phyloP scores from a whole-genome alignment of 2,329 filamentous ascomycete genomes.

The Fonsecaea nubica region DNA sequence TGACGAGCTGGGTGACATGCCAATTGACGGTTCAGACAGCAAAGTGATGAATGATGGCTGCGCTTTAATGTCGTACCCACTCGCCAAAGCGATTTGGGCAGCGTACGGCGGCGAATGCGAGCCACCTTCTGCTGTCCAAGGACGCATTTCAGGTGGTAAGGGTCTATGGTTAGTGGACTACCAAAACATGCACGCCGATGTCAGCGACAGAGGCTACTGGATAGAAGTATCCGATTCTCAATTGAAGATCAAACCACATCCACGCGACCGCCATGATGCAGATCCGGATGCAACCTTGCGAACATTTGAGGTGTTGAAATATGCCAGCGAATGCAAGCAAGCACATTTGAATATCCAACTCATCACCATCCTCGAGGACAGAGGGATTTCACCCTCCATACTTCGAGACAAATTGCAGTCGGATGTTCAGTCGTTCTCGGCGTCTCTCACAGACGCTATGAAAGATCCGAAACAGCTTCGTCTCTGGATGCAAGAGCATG shows the following conservation, averaged over 20 bases:
- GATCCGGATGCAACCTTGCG: conserved; percentile 50
- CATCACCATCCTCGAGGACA: conserved; percentile 61
- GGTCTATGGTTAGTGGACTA: conserved; percentile 65
- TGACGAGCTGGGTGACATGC: conserved; percentile 39
- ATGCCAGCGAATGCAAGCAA: conserved; percentile 30
- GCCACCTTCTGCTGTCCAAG: conserved; percentile 63
- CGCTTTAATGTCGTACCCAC: conserved; percentile 59
- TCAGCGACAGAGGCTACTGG: conserved; percentile 52
- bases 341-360: conserved; percentile 59
- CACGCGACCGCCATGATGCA: conserved; percentile 43
- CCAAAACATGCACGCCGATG: conserved; percentile 31
- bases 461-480: conserved; percentile 21
- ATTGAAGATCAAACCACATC: conserved; percentile 60
- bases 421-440: conserved; percentile 47
- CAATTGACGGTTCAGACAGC: conserved; percentile 15
- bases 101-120: conserved; percentile 45
- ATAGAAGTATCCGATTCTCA: conserved; percentile 65
- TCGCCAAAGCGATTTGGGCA: conserved; percentile 57
- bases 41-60: conserved; percentile 61
- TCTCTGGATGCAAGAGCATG: conserved; percentile 37
- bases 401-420: conserved; percentile 53
- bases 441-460: conserved; percentile 42
- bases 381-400: conserved; percentile 53
- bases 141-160: conserved; percentile 65
- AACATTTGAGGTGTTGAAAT: conserved; percentile 64